Base-by-base conservation (phyloP, 2,329 filamentous ascomycete genomes). In the Xylaria hypoxylon region DNA sequence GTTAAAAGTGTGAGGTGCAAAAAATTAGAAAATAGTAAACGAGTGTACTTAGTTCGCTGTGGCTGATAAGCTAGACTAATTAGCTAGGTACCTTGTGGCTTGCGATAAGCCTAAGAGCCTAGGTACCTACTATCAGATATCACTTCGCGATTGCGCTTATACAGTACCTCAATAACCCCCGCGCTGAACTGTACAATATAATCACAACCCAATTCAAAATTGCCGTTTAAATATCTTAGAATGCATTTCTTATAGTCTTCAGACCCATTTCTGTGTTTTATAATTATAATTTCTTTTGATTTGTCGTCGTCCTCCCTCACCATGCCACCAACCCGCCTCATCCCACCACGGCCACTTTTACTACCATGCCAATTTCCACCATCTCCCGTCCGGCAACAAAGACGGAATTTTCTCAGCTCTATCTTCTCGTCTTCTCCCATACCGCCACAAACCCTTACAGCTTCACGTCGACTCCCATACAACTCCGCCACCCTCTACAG, bases 381-480 rank as follows among this genome's bases (percentile, higher is more conserved):
- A 3, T 44, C 52, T 26, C 51, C 56, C 26, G 31, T 26, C 17
- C 56, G 24, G 2, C 45, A 22, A 11, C 45, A 40, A 38, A 58
- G 31, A 24, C 62, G 64, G 57, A 71, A 77, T n/a, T 69, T 77
- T 62, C 79, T 80, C 55, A 72, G 73, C 71, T 72, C 77, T 26
- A 31, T 68, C 38, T 44, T 70, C 68, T 72, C 73, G 64, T 76
- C 67, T 71, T 59, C 66, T 52, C 67, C 66, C 45, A 44, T 56
- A 2, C 62, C 68, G 79, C 47, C 78, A 5, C 92, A 94, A 76
- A 87, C 83, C 70, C 85, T 98, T 64, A 88, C 86, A 58, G 94
- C 93, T 11, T 85, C 86, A 22, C 91, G 93, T 68, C 91, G 86
- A 3, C 90, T 98, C 15, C 91, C 92, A 15, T 96, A 96, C 83